phyloP scores from a whole-genome alignment of 2,329 filamentous ascomycete species.

The Aureobasidium sp. region DNA sequence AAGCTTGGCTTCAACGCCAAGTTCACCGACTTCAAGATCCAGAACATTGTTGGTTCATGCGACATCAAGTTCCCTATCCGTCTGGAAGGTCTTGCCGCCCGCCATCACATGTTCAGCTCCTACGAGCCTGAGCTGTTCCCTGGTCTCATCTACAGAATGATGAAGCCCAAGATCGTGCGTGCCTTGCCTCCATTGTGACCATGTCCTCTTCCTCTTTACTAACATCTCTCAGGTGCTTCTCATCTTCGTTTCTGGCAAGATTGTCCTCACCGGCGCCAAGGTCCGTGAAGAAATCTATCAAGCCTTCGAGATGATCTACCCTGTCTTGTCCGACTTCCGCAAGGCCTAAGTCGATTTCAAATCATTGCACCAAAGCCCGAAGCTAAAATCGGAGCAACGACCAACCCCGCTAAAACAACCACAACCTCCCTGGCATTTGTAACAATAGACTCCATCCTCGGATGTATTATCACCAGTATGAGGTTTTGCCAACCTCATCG shows the following conservation, averaged over 20 bases:
- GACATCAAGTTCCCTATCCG: slow-evolving; percentile 99
- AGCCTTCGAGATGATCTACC: slow-evolving; percentile 95
- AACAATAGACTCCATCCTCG: slow-evolving; percentile 13
- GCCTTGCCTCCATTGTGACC: neutral
- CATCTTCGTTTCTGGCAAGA: slow-evolving; percentile 98
- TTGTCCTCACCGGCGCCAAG: slow-evolving; percentile 94
- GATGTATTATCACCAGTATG: slow-evolving; percentile 11
- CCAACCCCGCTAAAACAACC: neutral
- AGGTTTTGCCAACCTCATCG: slow-evolving; percentile 14
- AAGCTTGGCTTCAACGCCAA: slow-evolving; percentile 99
- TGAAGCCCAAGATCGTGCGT: slow-evolving; percentile 83
- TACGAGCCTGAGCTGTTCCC: slow-evolving; percentile 98
- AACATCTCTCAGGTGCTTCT: slow-evolving; percentile 56
- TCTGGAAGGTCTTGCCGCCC: slow-evolving; percentile 86
- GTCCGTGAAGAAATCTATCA: slow-evolving; percentile 97
- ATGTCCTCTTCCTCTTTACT: neutral
- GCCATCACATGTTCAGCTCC: slow-evolving; percentile 98
- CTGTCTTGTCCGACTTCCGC: slow-evolving; percentile 60
- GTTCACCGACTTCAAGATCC: slow-evolving; percentile 99
- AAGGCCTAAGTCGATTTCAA: slow-evolving; percentile 21
- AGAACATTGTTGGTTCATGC: slow-evolving; percentile 97
- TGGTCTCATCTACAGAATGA: slow-evolving; percentile 99
- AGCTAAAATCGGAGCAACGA: neutral
- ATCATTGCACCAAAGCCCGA: neutral
- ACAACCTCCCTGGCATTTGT: slow-evolving; percentile 14